A percentile compares a stretch with the other conserved stretches of the same genome.
Evolutionary conservation across 176 grass and related monocot genomes (phyloP).

Genomic region (Aegilops umbellulata): DNA sequence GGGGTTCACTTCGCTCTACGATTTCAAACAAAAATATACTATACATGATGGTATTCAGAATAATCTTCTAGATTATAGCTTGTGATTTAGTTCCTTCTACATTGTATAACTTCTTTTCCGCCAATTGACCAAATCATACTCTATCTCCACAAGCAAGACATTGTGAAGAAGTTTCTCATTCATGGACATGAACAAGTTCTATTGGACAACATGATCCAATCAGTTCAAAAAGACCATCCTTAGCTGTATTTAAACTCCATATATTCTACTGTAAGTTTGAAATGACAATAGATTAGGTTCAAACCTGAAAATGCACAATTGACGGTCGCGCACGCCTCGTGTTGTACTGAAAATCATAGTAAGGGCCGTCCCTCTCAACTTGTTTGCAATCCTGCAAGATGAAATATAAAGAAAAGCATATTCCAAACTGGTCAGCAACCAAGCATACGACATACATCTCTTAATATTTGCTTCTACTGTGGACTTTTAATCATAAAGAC

Average conservation of each 20-base stretch:
- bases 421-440: constrained; percentile 4
- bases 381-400: constrained; percentile 58
- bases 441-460: neutral
- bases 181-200: neutral
- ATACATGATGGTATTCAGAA: neutral
- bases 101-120: neutral
- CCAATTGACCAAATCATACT: neutral
- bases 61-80: neutral
- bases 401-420: constrained; percentile 12
- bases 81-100: neutral
- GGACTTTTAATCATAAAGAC: neutral
- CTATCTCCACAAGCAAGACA: neutral
- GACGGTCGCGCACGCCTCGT: constrained; percentile 65
- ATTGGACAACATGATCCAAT: neutral
- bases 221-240: neutral
- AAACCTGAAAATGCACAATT: constrained; percentile 95
- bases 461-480: neutral
- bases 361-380: constrained; percentile 51
- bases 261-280: neutral
- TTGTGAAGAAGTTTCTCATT: neutral
- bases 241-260: neutral
- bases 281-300: constrained; percentile 8
- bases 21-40: neutral
- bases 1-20: neutral
- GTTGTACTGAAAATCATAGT: constrained; percentile 93